Conservation (phyloP, 140 eudicot genomes). For the Anethum foeniculum region DNA sequence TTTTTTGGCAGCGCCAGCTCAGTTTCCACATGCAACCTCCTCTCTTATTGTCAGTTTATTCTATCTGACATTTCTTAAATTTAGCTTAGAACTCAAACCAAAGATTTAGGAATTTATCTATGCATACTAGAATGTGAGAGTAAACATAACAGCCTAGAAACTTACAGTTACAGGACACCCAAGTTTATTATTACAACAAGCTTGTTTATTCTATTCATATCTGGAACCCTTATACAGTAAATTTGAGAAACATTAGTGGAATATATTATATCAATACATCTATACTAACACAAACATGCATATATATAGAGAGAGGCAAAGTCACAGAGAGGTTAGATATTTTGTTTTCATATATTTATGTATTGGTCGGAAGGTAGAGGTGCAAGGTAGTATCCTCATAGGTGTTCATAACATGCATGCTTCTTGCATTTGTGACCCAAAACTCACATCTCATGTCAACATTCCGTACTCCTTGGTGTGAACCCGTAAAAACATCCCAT, state of each 20-base stretch:
- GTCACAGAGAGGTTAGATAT: not conserved
- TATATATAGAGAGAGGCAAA: not conserved
- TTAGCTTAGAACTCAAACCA: not conserved
- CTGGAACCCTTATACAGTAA: not conserved
- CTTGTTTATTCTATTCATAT: not conserved
- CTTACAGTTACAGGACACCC: not conserved
- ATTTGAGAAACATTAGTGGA: not conserved
- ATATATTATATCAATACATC: not conserved
- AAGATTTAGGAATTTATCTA: not conserved
- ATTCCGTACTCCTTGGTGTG: not conserved
- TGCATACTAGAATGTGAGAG: not conserved
- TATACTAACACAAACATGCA: not conserved
- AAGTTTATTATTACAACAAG: not conserved
- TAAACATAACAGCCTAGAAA: not conserved
- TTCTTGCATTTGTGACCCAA: not conserved
- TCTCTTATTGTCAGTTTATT: not conserved
- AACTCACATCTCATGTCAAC: not conserved
- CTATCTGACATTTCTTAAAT: not conserved
- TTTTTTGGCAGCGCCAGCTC: constrained; percentile 7
- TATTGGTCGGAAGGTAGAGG: constrained; percentile 11
- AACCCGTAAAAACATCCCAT: not conserved
- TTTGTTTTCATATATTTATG: not conserved
- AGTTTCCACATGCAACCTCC: constrained; percentile 10
- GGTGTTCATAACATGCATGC: constrained; percentile 9
- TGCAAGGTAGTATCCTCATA: constrained; percentile 5